Evolutionary conservation across 768 basidiomycete genomes (phyloP).

Genomic region (Calocybe gangraenosa): DNA sequence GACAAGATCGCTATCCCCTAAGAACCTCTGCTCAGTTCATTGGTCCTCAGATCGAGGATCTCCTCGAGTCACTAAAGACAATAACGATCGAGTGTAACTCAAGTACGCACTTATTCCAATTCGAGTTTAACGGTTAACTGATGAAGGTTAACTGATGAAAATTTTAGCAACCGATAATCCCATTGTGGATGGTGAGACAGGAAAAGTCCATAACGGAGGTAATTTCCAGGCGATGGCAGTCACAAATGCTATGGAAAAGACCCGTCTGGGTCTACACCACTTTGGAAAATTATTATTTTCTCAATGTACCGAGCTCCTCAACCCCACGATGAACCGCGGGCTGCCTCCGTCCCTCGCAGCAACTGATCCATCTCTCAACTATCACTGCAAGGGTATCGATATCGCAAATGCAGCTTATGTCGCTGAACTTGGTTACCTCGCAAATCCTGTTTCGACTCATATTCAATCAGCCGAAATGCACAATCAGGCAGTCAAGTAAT

Average conservation of each 20-base stretch:
- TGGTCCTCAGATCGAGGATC: conserved; percentile 81
- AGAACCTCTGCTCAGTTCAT: conserved; percentile 81
- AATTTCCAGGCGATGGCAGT: conserved; percentile 90
- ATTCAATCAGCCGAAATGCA: conserved; percentile 90
- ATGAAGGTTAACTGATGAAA: neutral
- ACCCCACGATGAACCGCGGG: conserved; percentile 77
- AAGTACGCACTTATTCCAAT: conserved; percentile 42
- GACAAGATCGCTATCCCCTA: conserved; percentile 77
- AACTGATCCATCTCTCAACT: conserved; percentile 77
- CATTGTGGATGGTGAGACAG: conserved; percentile 64
- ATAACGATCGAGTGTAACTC: conserved; percentile 79
- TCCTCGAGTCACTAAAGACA: conserved; percentile 58
- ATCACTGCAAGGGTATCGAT: conserved; percentile 81
- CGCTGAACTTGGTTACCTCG: conserved; percentile 76
- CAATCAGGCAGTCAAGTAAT: conserved; percentile 85
- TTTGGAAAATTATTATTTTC: conserved; percentile 68
- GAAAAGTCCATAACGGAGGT: conserved; percentile 73
- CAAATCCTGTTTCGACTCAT: conserved; percentile 80
- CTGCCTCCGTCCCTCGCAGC: conserved; percentile 77
- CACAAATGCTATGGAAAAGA: conserved; percentile 86
- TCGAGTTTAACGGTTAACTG: neutral
- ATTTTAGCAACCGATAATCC: conserved; percentile 83
- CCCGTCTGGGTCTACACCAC: conserved; percentile 66
- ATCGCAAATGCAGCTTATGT: conserved; percentile 82
- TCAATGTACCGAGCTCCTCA: conserved; percentile 67